A percentile compares a stretch with the other conserved stretches of the same genome.
Evolutionary conservation across 305 asterid genomes (phyloP).

Genomic region (Rubia peregrina): DNA sequence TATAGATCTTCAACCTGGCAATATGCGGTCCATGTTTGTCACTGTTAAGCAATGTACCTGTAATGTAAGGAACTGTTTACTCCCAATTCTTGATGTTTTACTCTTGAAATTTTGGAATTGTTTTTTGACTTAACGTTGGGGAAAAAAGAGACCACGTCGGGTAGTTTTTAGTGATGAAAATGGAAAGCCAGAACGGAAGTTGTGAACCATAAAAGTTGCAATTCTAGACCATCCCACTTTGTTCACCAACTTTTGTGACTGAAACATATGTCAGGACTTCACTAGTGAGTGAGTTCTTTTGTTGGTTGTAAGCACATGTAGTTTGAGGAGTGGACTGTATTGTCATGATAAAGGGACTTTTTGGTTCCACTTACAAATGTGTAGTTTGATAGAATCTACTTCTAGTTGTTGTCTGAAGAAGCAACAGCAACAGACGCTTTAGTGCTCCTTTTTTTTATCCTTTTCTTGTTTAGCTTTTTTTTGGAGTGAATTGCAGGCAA

Average conservation of each 20-base stretch:
- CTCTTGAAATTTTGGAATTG: too few species aligned
- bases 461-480: not conserved
- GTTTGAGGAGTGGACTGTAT: not conserved
- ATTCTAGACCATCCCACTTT: not conserved
- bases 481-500: too few species aligned
- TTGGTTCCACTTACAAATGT: constrained; percentile 10
- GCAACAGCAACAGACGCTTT: not conserved
- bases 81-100: not conserved
- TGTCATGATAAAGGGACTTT: constrained; percentile 1
- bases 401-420: not conserved
- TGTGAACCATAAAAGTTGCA: not conserved
- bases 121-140: too few species aligned
- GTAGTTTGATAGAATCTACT: not conserved
- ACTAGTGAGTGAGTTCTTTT: constrained; percentile 7
- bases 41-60: not conserved
- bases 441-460: constrained; percentile 4
- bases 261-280: not conserved
- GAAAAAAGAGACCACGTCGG: not conserved
- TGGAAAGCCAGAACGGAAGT: not conserved
- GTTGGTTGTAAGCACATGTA: not conserved
- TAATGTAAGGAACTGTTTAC: not conserved
- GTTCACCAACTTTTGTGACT: constrained; percentile 3
- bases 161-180: not conserved
- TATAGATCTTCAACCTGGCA: not conserved
- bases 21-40: not conserved